These are phyloP conservation scores for Terfezia claveryi DNA, from an alignment of 495 filamentous ascomycete genomes.

Conservation along the genomic window DNA sequence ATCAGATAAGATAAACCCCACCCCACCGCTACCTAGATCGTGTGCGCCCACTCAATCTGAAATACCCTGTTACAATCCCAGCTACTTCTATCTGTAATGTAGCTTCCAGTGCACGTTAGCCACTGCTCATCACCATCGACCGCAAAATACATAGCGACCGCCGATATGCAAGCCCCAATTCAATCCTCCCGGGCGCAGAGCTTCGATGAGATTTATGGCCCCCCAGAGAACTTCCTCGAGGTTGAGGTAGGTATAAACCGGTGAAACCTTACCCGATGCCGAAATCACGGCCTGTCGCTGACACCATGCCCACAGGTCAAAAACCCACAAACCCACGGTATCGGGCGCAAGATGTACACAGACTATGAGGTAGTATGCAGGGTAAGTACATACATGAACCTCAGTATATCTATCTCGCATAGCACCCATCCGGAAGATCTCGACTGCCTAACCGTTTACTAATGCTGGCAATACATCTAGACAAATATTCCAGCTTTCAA, in stretches of 20 bases:
- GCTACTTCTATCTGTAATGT: too few relatives aligned
- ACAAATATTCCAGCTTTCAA: conserved; percentile 99
- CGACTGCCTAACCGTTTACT: too few relatives aligned
- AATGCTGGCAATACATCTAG: conserved; percentile 4
- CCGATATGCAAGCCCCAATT: conserved; percentile 18
- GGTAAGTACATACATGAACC: conserved; percentile 5
- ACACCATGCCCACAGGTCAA: conserved; percentile 38
- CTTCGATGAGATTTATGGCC: conserved; percentile 97
- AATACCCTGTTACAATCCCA: too few relatives aligned
- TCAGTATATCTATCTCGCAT: not conserved
- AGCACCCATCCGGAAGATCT: too few relatives aligned
- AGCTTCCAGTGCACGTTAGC: too few relatives aligned
- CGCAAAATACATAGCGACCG: not conserved
- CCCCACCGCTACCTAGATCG: too few relatives aligned
- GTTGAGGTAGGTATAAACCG: conserved; percentile 50
- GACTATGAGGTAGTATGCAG: conserved; percentile 93
- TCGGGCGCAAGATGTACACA: conserved; percentile 90
- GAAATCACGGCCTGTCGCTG: not conserved
- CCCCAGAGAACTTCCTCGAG: conserved; percentile 95
- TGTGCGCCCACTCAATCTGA: too few relatives aligned
- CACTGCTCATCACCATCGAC: not conserved
- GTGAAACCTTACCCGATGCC: not conserved
- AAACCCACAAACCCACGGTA: conserved; percentile 86
- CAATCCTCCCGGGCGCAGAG: conserved; percentile 48
- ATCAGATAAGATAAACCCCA: too few relatives aligned